Conservation (phyloP, 1,284 basidiomycete genomes). For the Schizophyllum amplum region DNA sequence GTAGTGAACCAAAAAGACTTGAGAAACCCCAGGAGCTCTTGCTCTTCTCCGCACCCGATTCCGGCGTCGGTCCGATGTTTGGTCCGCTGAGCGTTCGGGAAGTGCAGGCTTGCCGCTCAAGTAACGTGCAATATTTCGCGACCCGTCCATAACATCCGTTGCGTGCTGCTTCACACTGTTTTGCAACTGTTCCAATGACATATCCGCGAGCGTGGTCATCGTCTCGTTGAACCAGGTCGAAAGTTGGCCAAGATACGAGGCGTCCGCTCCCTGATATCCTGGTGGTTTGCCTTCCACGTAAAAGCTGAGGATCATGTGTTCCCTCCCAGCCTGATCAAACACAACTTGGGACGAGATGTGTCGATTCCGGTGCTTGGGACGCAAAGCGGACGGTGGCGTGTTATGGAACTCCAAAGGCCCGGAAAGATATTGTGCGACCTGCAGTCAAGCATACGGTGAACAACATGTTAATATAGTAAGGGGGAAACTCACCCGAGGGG, state of each 20-base stretch:
- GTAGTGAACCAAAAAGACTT: neutral
- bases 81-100: constrained; percentile 23
- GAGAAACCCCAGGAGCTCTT: neutral
- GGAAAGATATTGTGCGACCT: constrained; percentile 62
- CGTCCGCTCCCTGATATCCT: constrained; percentile 25
- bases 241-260: constrained; percentile 33
- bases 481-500: constrained; percentile 45
- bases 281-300: constrained; percentile 55
- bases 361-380: constrained; percentile 72
- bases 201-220: constrained; percentile 31
- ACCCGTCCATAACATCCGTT: constrained; percentile 32
- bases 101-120: constrained; percentile 51
- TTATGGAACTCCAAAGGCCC: constrained; percentile 67
- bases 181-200: constrained; percentile 47
- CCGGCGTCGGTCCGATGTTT: neutral
- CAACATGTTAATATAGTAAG: constrained; percentile 1
- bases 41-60: neutral
- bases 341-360: constrained; percentile 69
- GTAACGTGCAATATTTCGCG: constrained; percentile 55
- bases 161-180: constrained; percentile 36
- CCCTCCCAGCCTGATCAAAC: constrained; percentile 59
- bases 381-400: constrained; percentile 58
- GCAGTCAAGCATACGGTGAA: constrained; percentile 11
- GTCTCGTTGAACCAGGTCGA: constrained; percentile 35
- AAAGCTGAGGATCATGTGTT: constrained; percentile 77